Evolutionary conservation across 2,329 filamentous ascomycete genomes (phyloP), one percentile per base, ranked within the genome.

Genomic region (Truncatella angustata): DNA sequence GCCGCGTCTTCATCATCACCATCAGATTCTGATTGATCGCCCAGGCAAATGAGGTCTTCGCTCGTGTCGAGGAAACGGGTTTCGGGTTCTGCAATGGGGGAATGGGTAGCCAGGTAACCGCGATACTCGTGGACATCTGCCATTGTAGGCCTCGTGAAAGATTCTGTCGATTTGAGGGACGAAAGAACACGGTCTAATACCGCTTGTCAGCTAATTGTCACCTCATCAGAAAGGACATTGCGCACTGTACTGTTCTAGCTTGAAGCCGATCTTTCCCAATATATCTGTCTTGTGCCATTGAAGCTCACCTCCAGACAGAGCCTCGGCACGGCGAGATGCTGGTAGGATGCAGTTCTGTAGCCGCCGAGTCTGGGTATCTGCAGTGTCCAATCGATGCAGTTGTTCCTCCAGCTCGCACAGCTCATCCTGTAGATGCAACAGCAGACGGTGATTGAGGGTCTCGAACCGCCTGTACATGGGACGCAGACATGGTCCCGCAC

Each of bases 381-480:
- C 70, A 18, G 71, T 72, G 62, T 96, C 92, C 1, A 94, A 70
- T 0, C 77, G 74, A 16, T 82, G 80, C 1, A 97, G 78, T 52
- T 92, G 84, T 61, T 91, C 86, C 68, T 96, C 91, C 34, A 96
- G 75, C 60, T 93, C 87, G 26, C 79, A 77, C 16, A 96, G 82
- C 66, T 96, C 90, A 63, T 96, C 91, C 68, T 96, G 92, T 14
- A 96, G 76, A 56, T 94, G 86, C 0, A 96, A 75, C 3, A 97
- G 73, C 3, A 96, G 73, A 3, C 92, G 85, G 65, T 96, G 91
- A 61, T 94, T 92, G 16, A 96, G 73, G 10, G 83, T 79, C 65
- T 90, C 86, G 63, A 97, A 97, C 52, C 86, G 86, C 39, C 92
- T 84, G 67, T 96, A 96, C 53, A 96, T 80, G 1, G 90, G 90